A percentile compares a stretch with the other conserved stretches of the same genome.
phyloP scores from a whole-genome alignment of 345 rosid genomes.

The Lenwebbia sp. region DNA sequence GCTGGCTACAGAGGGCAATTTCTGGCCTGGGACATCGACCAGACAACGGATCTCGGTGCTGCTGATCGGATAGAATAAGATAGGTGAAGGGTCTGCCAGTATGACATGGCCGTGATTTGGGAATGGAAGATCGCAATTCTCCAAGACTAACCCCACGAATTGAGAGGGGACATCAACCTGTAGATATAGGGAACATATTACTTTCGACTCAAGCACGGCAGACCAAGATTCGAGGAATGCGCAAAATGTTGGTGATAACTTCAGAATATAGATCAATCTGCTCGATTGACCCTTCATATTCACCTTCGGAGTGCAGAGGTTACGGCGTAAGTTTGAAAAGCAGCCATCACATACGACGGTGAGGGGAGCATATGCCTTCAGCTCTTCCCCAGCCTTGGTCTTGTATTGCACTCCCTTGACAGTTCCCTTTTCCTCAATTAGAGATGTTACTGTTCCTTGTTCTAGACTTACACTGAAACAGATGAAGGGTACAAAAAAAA shows the following conservation, averaged over 20 bases:
- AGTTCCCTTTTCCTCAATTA: slow-evolving; percentile 20
- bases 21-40: slow-evolving; percentile 58
- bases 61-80: slow-evolving; percentile 49
- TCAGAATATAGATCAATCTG: not conserved
- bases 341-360: slow-evolving; percentile 31
- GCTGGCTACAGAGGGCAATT: slow-evolving; percentile 45
- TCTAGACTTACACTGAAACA: slow-evolving; percentile 35
- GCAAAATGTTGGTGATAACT: not conserved
- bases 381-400: slow-evolving; percentile 13
- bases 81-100: slow-evolving; percentile 46
- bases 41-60: slow-evolving; percentile 58
- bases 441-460: slow-evolving; percentile 31
- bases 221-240: not conserved
- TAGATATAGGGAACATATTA: not conserved
- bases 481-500: not conserved
- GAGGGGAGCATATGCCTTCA: slow-evolving; percentile 20
- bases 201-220: not conserved
- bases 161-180: slow-evolving; percentile 56
- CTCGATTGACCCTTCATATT: not conserved
- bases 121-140: slow-evolving; percentile 49
- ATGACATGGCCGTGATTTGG: slow-evolving; percentile 45
- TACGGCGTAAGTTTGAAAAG: slow-evolving; percentile 29
- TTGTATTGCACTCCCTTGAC: slow-evolving; percentile 28
- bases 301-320: slow-evolving; percentile 28
- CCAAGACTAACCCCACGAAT: slow-evolving; percentile 52